Evolutionary conservation across 371 early-diverging fungal species (phyloP).

Genomic region (Mortierella sp.): DNA sequence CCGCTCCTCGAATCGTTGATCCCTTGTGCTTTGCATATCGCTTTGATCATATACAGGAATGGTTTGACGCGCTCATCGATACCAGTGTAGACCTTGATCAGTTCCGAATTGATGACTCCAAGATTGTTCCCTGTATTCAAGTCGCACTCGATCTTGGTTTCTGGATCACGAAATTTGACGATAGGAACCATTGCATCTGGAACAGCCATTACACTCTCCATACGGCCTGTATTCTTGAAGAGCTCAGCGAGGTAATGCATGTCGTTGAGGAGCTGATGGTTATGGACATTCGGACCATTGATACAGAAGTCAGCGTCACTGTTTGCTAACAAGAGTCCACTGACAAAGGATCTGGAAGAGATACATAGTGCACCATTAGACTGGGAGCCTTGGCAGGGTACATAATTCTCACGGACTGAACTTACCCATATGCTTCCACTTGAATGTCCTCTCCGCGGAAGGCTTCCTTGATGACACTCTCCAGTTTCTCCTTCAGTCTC

Average conservation of each 20-base stretch:
- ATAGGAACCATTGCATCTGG: conserved; percentile 41
- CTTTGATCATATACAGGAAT: conserved; percentile 37
- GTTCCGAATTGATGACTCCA: conserved; percentile 30
- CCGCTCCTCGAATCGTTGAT: conserved; percentile 40
- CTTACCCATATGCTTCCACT: conserved; percentile 42
- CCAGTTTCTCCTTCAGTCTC: conserved; percentile 4
- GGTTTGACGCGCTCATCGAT: conserved; percentile 44
- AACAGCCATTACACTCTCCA: conserved; percentile 18
- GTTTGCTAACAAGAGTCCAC: conserved; percentile 18
- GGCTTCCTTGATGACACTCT: conserved; percentile 4
- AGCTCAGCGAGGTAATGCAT: conserved; percentile 25
- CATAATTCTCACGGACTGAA: not conserved
- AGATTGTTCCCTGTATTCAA: conserved; percentile 39
- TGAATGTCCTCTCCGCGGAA: conserved; percentile 28
- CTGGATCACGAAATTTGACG: conserved; percentile 44
- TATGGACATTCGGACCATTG: conserved; percentile 23
- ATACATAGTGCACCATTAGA: too few species aligned
- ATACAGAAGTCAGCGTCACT: conserved; percentile 52
- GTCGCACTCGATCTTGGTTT: conserved; percentile 34
- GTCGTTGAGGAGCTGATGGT: conserved; percentile 19
- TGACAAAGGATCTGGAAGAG: conserved; percentile 32
- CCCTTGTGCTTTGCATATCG: conserved; percentile 33
- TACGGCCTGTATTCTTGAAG: conserved; percentile 8
- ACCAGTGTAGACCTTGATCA: conserved; percentile 32
- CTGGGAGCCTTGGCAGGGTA: too few species aligned